A percentile compares a stretch with the other conserved stretches of the same genome.
phyloP scores from a whole-genome alignment of 2,329 filamentous ascomycete genomes.

The Hypoxylon sp. region DNA sequence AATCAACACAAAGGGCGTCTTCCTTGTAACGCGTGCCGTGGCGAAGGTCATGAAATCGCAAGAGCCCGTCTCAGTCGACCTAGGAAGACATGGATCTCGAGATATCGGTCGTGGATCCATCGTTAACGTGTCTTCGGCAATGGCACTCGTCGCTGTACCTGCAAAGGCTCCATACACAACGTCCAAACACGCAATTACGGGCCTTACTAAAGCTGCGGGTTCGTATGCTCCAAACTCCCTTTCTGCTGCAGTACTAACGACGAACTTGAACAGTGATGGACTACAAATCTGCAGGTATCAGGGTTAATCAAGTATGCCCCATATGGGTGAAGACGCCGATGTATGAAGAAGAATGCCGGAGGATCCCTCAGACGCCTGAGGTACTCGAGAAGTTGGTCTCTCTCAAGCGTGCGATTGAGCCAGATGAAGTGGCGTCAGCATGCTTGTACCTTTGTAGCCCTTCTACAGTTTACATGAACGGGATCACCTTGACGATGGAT shows the following conservation, averaged over 20 bases:
- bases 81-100: constrained; percentile 39
- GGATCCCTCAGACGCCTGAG: constrained; percentile 28
- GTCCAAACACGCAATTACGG: constrained; percentile 50
- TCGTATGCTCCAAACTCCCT: background rate
- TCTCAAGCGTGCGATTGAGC: constrained; percentile 43
- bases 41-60: constrained; percentile 44
- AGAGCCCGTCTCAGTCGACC: constrained; percentile 28
- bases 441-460: constrained; percentile 47
- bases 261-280: constrained; percentile 38
- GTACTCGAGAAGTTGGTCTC: constrained; percentile 30
- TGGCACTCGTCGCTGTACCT: constrained; percentile 44
- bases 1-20: constrained; percentile 45
- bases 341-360: constrained; percentile 42
- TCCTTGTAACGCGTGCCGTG: constrained; percentile 41
- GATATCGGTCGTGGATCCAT: constrained; percentile 51
- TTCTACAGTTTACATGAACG: constrained; percentile 37
- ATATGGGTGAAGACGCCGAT: constrained; percentile 44
- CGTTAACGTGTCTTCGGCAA: constrained; percentile 51
- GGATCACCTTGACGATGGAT: constrained; percentile 41
- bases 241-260: background rate
- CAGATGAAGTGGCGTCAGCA: constrained; percentile 45
- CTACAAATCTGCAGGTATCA: constrained; percentile 40
- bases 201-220: constrained; percentile 46
- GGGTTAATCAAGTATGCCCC: constrained; percentile 44
- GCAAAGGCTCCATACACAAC: constrained; percentile 46